Evolutionary conservation across 805 yeast species (phyloP), one percentile per base, ranked within the genome.

Genomic region (Candida morakotiae): DNA sequence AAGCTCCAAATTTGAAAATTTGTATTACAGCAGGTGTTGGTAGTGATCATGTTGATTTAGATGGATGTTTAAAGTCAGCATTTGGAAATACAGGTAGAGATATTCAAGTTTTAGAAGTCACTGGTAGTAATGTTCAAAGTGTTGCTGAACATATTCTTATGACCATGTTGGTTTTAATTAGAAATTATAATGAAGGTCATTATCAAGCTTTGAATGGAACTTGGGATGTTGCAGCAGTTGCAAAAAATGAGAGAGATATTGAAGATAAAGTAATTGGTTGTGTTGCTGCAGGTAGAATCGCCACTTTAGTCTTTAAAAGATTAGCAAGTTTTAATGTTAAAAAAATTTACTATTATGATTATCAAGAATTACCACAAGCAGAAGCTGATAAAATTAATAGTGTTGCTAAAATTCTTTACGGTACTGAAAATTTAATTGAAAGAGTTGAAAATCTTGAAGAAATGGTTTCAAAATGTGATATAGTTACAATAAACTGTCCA

Each of bases 241-340:
- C 89, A 41, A 80, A 81, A 61, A 80, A 80, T 51, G 77, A 82
- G 25, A 84, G 75, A 48, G 93, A 84, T 51, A 56, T 84, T 42
- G 93, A 84, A 56, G 84, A 76, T 42, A 84, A 84, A 63, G 81
- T 78, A 21, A 68, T 84, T 41, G 82, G 84, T n/a, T 83, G 89
- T 28, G 83, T 84, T 43, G 93, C 89, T 41, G 83, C 83, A 20
- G 93, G 91, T 36, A 74, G 91, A 58, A 85, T 84, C 49, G 93
- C 93, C 19, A 79, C 75, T 67, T 72, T 87, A 42, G 83, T 84
- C 17, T 67, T 84, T 53, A 83, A 81, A 61, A 73, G 91, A 55
- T 60, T 83, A 49, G 67, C 73, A 41, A 79, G 91, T 2, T 84
- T 84, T 67, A 79, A 80, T 54, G 86, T 87, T 40, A 79, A 79